A percentile compares a stretch with the other conserved stretches of the same genome.
These are phyloP conservation scores for Gryganskiella cystojenkinii DNA, from an alignment of 192 early-diverging fungal species.

Conservation along the genomic window DNA sequence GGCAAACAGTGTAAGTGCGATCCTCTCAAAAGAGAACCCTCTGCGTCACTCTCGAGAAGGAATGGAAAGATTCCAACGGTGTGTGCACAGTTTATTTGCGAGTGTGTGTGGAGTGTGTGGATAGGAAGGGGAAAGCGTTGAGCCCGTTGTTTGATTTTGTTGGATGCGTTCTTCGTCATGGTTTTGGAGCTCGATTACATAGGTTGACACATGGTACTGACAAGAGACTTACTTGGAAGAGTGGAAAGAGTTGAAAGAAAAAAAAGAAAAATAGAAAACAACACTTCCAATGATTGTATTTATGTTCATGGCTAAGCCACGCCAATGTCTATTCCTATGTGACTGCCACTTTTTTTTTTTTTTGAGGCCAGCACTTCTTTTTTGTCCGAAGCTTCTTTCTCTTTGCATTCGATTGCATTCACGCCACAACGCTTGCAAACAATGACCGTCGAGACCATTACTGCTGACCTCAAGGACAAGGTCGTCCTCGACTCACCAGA, in stretches of 20 bases:
- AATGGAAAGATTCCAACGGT: constrained; percentile 50
- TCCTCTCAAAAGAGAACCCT: constrained; percentile 46
- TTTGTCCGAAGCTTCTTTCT: neutral
- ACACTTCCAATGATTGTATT: neutral
- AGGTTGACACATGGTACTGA: no score
- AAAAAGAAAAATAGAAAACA: neutral
- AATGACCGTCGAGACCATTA: constrained; percentile 43
- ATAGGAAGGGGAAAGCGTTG: neutral
- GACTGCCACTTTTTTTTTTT: neutral
- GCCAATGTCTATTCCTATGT: neutral
- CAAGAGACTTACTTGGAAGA: no score
- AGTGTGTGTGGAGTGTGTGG: neutral
- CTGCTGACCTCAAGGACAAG: constrained; percentile 20
- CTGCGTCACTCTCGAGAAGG: constrained; percentile 55
- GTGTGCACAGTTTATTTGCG: constrained; percentile 56
- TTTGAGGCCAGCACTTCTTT: neutral
- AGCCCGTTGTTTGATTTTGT: no score
- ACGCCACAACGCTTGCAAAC: neutral
- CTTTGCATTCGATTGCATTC: neutral
- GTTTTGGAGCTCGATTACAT: no score
- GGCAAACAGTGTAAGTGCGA: constrained; percentile 55
- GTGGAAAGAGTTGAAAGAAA: neutral
- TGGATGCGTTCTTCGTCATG: no score
- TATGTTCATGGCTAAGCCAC: neutral
- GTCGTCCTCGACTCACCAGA: constrained; percentile 10